Evolutionary conservation across 2,329 filamentous ascomycete species (phyloP), one percentile per base, ranked within the genome.

Genomic region (Basipetospora sp.): DNA sequence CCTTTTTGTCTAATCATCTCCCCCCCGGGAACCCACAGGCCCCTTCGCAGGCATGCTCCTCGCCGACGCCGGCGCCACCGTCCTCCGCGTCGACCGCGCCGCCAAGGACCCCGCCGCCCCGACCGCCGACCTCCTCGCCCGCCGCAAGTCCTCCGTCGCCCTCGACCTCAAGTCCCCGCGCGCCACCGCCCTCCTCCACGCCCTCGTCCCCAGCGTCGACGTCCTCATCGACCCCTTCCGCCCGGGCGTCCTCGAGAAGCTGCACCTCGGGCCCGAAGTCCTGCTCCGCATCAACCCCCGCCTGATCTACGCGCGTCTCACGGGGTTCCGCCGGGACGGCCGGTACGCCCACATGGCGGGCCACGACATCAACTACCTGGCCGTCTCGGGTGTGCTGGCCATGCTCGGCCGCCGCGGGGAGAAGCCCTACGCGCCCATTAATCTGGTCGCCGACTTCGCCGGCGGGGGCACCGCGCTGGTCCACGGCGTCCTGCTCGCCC

Each of bases 331-430:
- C 10, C 69, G 87, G 28, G 84, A 92, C 58, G 88, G 87, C 0
- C 78, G 75, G 49, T 96, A 94, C 59, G 73, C 71, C 34, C 61
- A 70, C 50, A 94, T 94, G 87, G 86, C 87, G 0, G 87, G 87
- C 31, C 87, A 94, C 53, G 87, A 94, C 54, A 94, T 94, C 56
- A 94, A 96, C 53, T 96, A 96, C 58, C 78, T 96, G 30, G 84
- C 87, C 34, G 83, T 94, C 0, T 81, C 80, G 0, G 88, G 88
- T 1, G 78, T 81, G 1, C 60, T 96, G 19, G 69, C 70, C 1
- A 65, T 94, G 58, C 70, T 96, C 3, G 88, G 88, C 1, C 65
- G 80, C 1, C 62, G 63, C 19, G 69, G 66, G 13, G 71, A 78
- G 51, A 76, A 73, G 45, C 88, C 88, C 1, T 77, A 80, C 43